A percentile compares a stretch with the other conserved stretches of the same genome.
Evolutionary conservation across 345 rosid genomes (phyloP).

Genomic region (Zanthoxylum bungeanum): DNA sequence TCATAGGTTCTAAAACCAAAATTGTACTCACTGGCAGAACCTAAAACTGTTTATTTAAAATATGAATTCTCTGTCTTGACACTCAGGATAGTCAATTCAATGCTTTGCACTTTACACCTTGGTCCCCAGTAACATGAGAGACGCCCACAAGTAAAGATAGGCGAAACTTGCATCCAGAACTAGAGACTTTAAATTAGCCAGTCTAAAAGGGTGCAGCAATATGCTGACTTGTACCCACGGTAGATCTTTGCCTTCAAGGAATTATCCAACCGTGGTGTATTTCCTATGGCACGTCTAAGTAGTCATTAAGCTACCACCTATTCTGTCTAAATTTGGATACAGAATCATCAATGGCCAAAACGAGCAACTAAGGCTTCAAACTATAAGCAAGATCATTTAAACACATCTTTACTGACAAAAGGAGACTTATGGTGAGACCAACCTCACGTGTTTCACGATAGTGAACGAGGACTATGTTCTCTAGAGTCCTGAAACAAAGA

Average conservation of each 20-base stretch:
- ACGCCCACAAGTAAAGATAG: neutral
- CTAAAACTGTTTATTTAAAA: neutral
- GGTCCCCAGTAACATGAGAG: neutral
- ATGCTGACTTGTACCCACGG: neutral
- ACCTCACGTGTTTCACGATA: slow-evolving; percentile 99
- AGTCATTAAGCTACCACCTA: neutral
- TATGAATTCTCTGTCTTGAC: neutral
- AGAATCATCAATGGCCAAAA: neutral
- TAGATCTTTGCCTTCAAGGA: neutral
- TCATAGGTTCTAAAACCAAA: neutral
- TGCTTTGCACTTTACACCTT: neutral
- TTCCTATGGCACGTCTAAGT: neutral
- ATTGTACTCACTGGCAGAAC: neutral
- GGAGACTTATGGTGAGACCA: slow-evolving; percentile 20
- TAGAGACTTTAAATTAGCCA: neutral
- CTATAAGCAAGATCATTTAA: neutral
- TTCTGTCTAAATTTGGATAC: neutral
- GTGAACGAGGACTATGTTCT: slow-evolving; percentile 95
- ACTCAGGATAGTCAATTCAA: neutral
- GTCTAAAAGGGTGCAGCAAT: neutral
- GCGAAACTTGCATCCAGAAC: neutral
- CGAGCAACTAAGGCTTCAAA: neutral
- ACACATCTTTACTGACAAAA: neutral
- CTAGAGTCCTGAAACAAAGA: slow-evolving; percentile 59
- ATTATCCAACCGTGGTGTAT: neutral